Conservation (phyloP, 257 asterid genomes). For the Mitragyna speciosa region DNA sequence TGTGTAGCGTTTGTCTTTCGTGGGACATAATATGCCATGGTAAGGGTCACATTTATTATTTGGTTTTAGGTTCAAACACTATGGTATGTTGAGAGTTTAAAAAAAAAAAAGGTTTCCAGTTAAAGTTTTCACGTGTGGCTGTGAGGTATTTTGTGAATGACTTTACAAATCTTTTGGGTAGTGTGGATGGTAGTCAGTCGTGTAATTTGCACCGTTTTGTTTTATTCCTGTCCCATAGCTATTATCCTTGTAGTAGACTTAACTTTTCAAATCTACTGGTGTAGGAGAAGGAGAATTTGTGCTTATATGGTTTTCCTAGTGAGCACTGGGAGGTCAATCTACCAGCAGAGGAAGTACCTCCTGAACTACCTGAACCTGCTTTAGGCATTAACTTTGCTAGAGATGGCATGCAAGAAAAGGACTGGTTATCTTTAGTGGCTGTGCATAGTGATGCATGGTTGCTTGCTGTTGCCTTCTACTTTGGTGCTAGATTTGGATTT, state of each 20-base stretch:
- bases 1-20: background rate
- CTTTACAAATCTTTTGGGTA: background rate
- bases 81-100: background rate
- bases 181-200: no score
- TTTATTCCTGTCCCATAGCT: background rate
- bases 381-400: conserved; percentile 49
- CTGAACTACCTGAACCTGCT: conserved; percentile 54
- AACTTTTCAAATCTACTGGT: conserved; percentile 4
- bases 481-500: conserved; percentile 42
- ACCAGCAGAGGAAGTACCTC: conserved; percentile 51
- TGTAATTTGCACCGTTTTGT: background rate
- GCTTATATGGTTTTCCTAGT: conserved; percentile 44
- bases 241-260: background rate
- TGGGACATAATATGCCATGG: background rate
- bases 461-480: conserved; percentile 43
- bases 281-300: conserved; percentile 49
- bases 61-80: no score
- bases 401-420: conserved; percentile 47
- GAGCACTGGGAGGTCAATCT: conserved; percentile 47
- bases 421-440: conserved; percentile 46
- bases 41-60: background rate
- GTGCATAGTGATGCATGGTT: conserved; percentile 53
- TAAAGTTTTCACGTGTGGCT: background rate
- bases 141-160: background rate
- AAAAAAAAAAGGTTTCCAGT: background rate